phyloP scores from a whole-genome alignment of 345 rosid genomes.

The Garcia nutans region DNA sequence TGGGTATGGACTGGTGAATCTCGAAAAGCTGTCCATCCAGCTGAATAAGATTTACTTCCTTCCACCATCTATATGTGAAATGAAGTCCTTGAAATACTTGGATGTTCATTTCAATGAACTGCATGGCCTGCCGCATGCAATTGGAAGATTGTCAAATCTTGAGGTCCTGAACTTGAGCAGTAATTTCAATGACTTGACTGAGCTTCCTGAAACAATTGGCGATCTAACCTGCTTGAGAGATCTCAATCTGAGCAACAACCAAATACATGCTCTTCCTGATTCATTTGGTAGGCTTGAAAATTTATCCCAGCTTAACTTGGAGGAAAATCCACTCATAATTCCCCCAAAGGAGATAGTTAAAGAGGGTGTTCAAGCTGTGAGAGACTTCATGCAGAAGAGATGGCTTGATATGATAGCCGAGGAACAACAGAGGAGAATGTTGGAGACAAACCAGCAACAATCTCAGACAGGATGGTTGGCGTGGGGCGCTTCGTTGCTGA shows the following conservation, averaged over 20 bases:
- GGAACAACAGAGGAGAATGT: constrained; percentile 13
- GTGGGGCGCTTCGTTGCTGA: constrained; percentile 27
- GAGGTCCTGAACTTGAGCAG: constrained; percentile 26
- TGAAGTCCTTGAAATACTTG: constrained; percentile 31
- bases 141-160: constrained; percentile 23
- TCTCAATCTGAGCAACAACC: constrained; percentile 30
- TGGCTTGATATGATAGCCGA: constrained; percentile 23
- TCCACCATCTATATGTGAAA: constrained; percentile 23
- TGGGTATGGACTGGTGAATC: constrained; percentile 30
- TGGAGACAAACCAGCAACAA: constrained; percentile 16
- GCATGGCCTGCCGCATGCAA: constrained; percentile 27
- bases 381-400: constrained; percentile 23
- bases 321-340: constrained; percentile 25
- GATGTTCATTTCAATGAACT: constrained; percentile 30
- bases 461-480: constrained; percentile 21
- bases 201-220: constrained; percentile 28
- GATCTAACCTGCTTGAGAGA: constrained; percentile 22
- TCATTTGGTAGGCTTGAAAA: constrained; percentile 27
- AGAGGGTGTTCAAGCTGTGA: constrained; percentile 21
- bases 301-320: constrained; percentile 18
- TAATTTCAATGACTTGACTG: constrained; percentile 25
- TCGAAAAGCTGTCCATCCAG: constrained; percentile 23
- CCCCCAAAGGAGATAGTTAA: constrained; percentile 22
- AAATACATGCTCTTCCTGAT: constrained; percentile 25
- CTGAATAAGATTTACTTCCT: constrained; percentile 28